Percentiles rank a stretch among this genome's conserved stretches.
phyloP scores from a whole-genome alignment of 2,329 filamentous ascomycete species.

The Cytospora leucostoma region DNA sequence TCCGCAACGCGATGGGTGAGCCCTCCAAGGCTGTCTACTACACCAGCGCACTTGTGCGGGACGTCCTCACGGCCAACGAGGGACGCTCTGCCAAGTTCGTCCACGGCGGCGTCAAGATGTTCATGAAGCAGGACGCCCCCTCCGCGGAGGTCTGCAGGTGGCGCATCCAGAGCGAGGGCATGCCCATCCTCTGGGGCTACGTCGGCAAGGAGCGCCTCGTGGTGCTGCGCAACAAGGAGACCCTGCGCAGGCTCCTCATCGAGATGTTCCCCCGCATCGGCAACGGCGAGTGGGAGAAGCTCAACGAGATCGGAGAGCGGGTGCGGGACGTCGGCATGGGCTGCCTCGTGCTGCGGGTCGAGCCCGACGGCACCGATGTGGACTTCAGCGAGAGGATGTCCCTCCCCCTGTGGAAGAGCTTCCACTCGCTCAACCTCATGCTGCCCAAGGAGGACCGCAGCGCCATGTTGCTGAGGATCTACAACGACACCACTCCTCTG shows the following conservation, averaged over 20 bases:
- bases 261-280: slow-evolving; percentile 96
- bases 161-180: slow-evolving; percentile 93
- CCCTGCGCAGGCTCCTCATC: slow-evolving; percentile 77
- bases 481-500: slow-evolving; percentile 83
- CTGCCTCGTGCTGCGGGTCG: slow-evolving; percentile 85
- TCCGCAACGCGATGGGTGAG: slow-evolving; percentile 85
- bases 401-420: slow-evolving; percentile 89
- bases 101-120: slow-evolving; percentile 97
- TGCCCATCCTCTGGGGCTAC: slow-evolving; percentile 89
- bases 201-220: slow-evolving; percentile 78
- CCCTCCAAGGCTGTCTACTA: slow-evolving; percentile 97
- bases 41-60: slow-evolving; percentile 78
- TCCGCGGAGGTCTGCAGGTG: slow-evolving; percentile 84
- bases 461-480: slow-evolving; percentile 88
- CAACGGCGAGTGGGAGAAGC: slow-evolving; percentile 69
- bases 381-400: slow-evolving; percentile 76
- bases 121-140: slow-evolving; percentile 94
- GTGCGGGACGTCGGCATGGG: slow-evolving; percentile 82
- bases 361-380: slow-evolving; percentile 66
- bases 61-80: slow-evolving; percentile 85
- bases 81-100: slow-evolving; percentile 92
- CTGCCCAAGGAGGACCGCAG: slow-evolving; percentile 93
- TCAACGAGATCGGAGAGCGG: slow-evolving; percentile 85
- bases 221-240: slow-evolving; percentile 73
- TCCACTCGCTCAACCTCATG: slow-evolving; percentile 94